Percentiles rank a stretch among this genome's conserved stretches.
Conservation (phyloP, 2,329 filamentous ascomycete species). For the Colletotrichum sp. region DNA sequence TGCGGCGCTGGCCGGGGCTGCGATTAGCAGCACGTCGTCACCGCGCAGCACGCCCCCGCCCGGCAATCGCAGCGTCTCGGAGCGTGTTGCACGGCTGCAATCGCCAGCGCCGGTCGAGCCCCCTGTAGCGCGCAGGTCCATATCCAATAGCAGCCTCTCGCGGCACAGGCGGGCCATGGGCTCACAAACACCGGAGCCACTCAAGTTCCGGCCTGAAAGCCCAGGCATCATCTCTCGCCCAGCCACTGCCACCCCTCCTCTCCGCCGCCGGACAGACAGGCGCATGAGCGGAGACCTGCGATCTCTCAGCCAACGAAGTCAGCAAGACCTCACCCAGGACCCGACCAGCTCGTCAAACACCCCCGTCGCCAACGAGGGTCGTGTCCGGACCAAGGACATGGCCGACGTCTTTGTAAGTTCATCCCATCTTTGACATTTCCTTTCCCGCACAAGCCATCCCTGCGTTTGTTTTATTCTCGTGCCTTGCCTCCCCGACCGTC, state of each 20-base stretch:
- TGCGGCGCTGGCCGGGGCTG: slow-evolving; percentile 32
- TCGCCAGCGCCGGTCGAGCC: slow-evolving; percentile 23
- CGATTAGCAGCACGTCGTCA: slow-evolving; percentile 23
- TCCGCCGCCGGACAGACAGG: slow-evolving; percentile 73
- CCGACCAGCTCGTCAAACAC: slow-evolving; percentile 43
- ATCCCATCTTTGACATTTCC: slow-evolving; percentile 23
- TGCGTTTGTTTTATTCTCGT: not conserved
- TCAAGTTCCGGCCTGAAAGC: slow-evolving; percentile 67
- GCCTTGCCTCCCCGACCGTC: not conserved
- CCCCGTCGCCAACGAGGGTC: slow-evolving; percentile 86
- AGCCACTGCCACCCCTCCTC: slow-evolving; percentile 65
- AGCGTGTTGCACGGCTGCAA: slow-evolving; percentile 30
- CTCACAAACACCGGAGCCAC: slow-evolving; percentile 54
- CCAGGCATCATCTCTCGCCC: slow-evolving; percentile 58
- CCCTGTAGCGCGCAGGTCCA: slow-evolving; percentile 42
- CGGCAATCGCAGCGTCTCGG: slow-evolving; percentile 41
- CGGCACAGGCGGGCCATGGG: slow-evolving; percentile 39
- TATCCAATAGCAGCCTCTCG: slow-evolving; percentile 60
- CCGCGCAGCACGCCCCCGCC: slow-evolving; percentile 15
- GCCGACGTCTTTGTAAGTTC: slow-evolving; percentile 89
- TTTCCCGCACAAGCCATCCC: not conserved
- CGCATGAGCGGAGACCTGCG: slow-evolving; percentile 79
- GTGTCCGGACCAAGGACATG: slow-evolving; percentile 85
- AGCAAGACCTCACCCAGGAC: slow-evolving; percentile 26
- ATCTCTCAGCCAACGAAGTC: slow-evolving; percentile 64